A percentile compares a stretch with the other conserved stretches of the same genome.
Conservation (phyloP, 176 grass and related monocot genomes). For the Oryza meridionalis region DNA sequence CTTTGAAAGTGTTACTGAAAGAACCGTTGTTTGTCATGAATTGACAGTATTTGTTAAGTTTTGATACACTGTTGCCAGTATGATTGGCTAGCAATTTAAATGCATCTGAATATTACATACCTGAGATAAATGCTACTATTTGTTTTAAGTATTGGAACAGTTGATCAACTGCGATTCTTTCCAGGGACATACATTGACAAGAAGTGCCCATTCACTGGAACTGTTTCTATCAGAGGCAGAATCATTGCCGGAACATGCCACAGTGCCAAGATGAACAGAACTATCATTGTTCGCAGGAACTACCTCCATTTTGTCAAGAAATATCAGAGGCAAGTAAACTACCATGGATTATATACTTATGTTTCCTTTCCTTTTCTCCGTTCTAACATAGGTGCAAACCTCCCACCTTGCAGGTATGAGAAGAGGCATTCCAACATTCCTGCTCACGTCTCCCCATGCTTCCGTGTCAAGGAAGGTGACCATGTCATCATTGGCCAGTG, state of each 20-base stretch:
- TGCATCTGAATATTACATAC: neutral
- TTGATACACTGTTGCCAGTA: neutral
- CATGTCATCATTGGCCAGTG: conserved; percentile 96
- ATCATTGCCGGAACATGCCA: conserved; percentile 91
- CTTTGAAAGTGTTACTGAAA: neutral
- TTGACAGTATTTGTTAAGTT: neutral
- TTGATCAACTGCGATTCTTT: neutral
- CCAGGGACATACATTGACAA: conserved; percentile 86
- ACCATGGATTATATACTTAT: neutral
- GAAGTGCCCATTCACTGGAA: conserved; percentile 89
- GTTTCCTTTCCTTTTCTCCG: neutral
- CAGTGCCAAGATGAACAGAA: conserved; percentile 92
- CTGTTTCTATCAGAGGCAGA: conserved; percentile 83
- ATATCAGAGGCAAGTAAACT: conserved; percentile 66
- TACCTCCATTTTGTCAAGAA: conserved; percentile 94
- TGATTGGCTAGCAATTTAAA: neutral
- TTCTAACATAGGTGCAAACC: neutral
- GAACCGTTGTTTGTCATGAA: neutral
- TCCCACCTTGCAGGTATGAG: conserved; percentile 63
- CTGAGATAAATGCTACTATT: neutral
- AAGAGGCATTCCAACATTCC: conserved; percentile 91
- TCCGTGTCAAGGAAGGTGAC: conserved; percentile 83
- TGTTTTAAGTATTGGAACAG: neutral
- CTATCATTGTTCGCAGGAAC: conserved; percentile 88
- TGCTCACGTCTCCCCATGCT: conserved; percentile 82